Conservation (phyloP, 108 stramenopile genomes). For the Nitzschia sp. region DNA sequence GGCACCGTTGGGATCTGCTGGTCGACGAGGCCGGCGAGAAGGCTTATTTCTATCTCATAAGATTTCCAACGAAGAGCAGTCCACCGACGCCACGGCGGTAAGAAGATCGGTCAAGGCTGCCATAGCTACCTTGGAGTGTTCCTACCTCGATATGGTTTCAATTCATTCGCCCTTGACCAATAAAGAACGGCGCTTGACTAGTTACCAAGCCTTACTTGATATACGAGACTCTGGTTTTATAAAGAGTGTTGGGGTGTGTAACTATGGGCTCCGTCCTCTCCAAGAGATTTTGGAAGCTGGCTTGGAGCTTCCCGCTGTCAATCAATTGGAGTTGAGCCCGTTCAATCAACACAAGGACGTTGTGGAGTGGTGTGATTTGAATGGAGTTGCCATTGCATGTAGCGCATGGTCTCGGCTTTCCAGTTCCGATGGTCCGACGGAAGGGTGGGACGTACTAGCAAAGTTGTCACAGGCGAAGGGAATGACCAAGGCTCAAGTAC, state of each 20-base stretch:
- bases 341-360: constrained; percentile 71
- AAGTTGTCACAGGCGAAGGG: constrained; percentile 54
- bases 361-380: constrained; percentile 47
- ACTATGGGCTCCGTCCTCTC: constrained; percentile 68
- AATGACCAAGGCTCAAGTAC: constrained; percentile 81
- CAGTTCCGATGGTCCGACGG: constrained; percentile 52
- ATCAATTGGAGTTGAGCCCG: constrained; percentile 75
- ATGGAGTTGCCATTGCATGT: constrained; percentile 56
- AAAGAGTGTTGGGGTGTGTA: constrained; percentile 69
- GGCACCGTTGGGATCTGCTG: constrained; percentile 34
- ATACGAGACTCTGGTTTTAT: constrained; percentile 58
- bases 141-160: constrained; percentile 71
- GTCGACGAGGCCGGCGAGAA: constrained; percentile 38
- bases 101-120: constrained; percentile 37
- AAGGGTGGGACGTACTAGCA: constrained; percentile 59
- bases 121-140: constrained; percentile 11
- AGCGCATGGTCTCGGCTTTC: constrained; percentile 77
- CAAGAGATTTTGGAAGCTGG: constrained; percentile 49
- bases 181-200: constrained; percentile 40
- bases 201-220: constrained; percentile 61
- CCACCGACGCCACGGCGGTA: constrained; percentile 39
- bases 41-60: constrained; percentile 73
- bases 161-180: constrained; percentile 76
- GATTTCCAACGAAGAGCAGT: constrained; percentile 73
- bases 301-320: constrained; percentile 58